Conservation (phyloP, 1,139 yeast species). For the Yamadazyma sp. region DNA sequence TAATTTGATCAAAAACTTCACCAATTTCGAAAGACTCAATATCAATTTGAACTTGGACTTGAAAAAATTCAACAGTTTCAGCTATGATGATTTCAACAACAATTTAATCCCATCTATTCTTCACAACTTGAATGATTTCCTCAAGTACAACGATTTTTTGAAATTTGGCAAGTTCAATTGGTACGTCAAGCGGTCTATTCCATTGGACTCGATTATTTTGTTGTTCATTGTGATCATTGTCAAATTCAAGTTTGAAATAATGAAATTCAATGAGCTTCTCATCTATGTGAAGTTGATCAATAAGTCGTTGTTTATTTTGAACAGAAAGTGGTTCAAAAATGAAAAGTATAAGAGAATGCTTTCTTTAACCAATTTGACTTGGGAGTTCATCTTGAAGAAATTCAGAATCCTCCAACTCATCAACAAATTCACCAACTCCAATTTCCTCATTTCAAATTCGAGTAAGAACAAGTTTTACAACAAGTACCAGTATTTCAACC, state of each 20-base stretch:
- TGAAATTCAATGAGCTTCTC: constrained; percentile 33
- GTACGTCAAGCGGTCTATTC: constrained; percentile 59
- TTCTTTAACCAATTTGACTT: constrained; percentile 40
- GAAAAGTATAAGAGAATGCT: constrained; percentile 49
- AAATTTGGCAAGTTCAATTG: constrained; percentile 56
- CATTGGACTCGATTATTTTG: constrained; percentile 58
- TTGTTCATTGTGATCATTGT: constrained; percentile 53
- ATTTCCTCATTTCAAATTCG: constrained; percentile 15
- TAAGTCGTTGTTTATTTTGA: constrained; percentile 43
- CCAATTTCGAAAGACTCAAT: constrained; percentile 28
- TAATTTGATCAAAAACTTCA: constrained; percentile 37
- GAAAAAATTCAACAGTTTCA: constrained; percentile 33
- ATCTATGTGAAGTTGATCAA: constrained; percentile 41
- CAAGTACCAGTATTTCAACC: constrained; percentile 38
- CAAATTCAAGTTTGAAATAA: constrained; percentile 49
- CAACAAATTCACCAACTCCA: constrained; percentile 26
- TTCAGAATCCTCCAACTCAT: constrained; percentile 33
- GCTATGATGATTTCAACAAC: constrained; percentile 50
- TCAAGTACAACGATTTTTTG: constrained; percentile 47
- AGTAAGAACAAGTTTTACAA: constrained; percentile 15
- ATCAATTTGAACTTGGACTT: constrained; percentile 38
- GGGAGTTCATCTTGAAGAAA: constrained; percentile 45
- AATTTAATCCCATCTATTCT: constrained; percentile 58
- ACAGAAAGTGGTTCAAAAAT: constrained; percentile 48
- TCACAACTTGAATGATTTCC: constrained; percentile 56